phyloP scores from a whole-genome alignment of 2,329 filamentous ascomycete genomes.

The Hymenoscyphus fructigenus region DNA sequence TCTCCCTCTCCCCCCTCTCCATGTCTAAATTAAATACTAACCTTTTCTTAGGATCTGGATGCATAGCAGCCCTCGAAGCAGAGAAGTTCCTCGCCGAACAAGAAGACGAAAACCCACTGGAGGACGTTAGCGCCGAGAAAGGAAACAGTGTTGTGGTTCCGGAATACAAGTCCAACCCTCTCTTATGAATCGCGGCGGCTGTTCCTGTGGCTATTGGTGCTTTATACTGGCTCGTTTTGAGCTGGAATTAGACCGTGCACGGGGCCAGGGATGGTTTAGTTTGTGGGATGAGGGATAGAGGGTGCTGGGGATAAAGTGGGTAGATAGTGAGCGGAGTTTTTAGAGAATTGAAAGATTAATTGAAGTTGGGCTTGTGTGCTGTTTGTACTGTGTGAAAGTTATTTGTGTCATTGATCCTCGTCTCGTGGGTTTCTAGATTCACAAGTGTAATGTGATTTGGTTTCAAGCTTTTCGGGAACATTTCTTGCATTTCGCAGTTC shows the following conservation, averaged over 20 bases:
- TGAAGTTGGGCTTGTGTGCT: too few relatives aligned
- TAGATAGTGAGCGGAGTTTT: too few relatives aligned
- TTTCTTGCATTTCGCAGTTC: too few relatives aligned
- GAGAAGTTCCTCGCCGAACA: constrained; percentile 86
- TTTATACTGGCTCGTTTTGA: not conserved
- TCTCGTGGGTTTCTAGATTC: too few relatives aligned
- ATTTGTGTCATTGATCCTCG: too few relatives aligned
- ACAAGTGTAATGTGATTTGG: too few relatives aligned
- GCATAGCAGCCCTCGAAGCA: constrained; percentile 91
- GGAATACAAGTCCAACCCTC: constrained; percentile 63
- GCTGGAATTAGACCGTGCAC: not conserved
- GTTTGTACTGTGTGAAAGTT: too few relatives aligned
- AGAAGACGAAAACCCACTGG: constrained; percentile 36
- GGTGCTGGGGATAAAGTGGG: too few relatives aligned
- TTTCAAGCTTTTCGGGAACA: too few relatives aligned
- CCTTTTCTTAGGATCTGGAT: constrained; percentile 70
- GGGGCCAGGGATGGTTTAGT: too few relatives aligned
- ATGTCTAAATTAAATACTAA: constrained; percentile 22
- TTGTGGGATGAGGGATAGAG: too few relatives aligned
- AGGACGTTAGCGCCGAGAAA: constrained; percentile 41
- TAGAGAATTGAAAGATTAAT: too few relatives aligned
- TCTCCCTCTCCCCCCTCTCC: not conserved
- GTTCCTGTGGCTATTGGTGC: not conserved
- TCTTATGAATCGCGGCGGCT: constrained; percentile 49
- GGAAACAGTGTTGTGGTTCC: constrained; percentile 54